A percentile compares a stretch with the other conserved stretches of the same genome.
These are phyloP conservation scores for Ustilago hordei DNA, from an alignment of 1,284 basidiomycete genomes.

Conservation along the genomic window DNA sequence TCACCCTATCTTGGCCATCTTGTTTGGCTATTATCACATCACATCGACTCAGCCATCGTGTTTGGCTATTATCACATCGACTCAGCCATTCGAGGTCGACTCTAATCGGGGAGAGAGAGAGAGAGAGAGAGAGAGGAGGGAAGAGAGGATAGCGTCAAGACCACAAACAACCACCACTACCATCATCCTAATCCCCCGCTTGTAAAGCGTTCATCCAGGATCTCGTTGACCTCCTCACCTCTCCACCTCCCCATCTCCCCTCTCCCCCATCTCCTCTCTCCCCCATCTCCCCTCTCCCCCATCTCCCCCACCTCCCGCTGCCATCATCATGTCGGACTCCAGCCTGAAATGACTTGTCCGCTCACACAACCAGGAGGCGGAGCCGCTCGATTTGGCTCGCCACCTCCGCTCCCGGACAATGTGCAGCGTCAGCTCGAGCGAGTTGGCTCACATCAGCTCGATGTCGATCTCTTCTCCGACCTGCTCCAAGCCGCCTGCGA, in stretches of 20 bases:
- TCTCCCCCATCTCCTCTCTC: background rate
- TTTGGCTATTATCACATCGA: background rate
- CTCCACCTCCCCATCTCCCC: background rate
- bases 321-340: conserved; percentile 13
- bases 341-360: conserved; percentile 11
- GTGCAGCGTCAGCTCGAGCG: conserved; percentile 29
- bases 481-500: conserved; percentile 44
- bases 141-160: no score
- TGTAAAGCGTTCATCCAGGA: background rate
- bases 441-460: conserved; percentile 25
- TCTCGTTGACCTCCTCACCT: background rate
- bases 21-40: background rate
- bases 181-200: background rate
- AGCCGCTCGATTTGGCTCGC: conserved; percentile 19
- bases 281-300: background rate
- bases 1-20: conserved; percentile 1
- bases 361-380: conserved; percentile 12
- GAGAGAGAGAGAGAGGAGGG: background rate
- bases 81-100: background rate
- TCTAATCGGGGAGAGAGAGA: background rate
- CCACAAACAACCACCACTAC: background rate
- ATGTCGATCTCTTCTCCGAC: conserved; percentile 41
- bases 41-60: conserved; percentile 3
- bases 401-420: conserved; percentile 26
- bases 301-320: background rate